Evolutionary conservation across 768 basidiomycete species (phyloP).

Genomic region (Lepiota venenata): DNA sequence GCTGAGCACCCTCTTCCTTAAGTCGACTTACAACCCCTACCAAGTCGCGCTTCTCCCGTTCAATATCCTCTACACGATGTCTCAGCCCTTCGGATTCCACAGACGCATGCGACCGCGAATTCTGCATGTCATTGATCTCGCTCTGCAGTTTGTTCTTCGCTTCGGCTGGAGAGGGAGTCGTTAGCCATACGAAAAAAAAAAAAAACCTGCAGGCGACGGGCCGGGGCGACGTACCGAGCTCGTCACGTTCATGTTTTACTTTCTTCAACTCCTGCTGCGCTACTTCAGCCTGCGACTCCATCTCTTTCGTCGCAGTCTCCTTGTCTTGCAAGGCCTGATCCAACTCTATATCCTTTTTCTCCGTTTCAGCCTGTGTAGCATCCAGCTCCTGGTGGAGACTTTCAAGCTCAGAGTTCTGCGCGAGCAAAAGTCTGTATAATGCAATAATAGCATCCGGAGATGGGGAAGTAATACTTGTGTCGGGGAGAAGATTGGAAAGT

Average conservation of each 20-base stretch:
- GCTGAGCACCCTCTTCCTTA: conserved; percentile 69
- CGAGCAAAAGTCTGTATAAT: conserved; percentile 59
- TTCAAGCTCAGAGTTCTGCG: conserved; percentile 55
- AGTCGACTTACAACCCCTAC: conserved; percentile 79
- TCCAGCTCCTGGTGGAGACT: conserved; percentile 61
- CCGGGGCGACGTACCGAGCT: conserved; percentile 48
- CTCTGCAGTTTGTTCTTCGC: conserved; percentile 3
- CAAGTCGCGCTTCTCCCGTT: conserved; percentile 90
- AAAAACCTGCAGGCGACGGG: not conserved
- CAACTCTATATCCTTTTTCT: conserved; percentile 77
- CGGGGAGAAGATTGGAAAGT: conserved; percentile 60
- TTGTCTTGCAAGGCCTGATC: conserved; percentile 83
- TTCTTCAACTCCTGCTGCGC: conserved; percentile 53
- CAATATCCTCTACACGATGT: conserved; percentile 65
- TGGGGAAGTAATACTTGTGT: conserved; percentile 50
- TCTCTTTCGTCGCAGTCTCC: conserved; percentile 56
- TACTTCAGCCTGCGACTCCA: conserved; percentile 49
- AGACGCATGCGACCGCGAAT: conserved; percentile 51
- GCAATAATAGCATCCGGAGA: conserved; percentile 56
- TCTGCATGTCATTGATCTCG: conserved; percentile 3
- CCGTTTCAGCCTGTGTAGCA: conserved; percentile 60
- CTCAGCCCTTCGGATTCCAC: conserved; percentile 62
- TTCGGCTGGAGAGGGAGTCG: not conserved
- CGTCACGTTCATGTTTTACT: conserved; percentile 60
- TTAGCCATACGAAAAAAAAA: not conserved